Base-by-base conservation (phyloP, 768 basidiomycete genomes). In the Collybia nuda region DNA sequence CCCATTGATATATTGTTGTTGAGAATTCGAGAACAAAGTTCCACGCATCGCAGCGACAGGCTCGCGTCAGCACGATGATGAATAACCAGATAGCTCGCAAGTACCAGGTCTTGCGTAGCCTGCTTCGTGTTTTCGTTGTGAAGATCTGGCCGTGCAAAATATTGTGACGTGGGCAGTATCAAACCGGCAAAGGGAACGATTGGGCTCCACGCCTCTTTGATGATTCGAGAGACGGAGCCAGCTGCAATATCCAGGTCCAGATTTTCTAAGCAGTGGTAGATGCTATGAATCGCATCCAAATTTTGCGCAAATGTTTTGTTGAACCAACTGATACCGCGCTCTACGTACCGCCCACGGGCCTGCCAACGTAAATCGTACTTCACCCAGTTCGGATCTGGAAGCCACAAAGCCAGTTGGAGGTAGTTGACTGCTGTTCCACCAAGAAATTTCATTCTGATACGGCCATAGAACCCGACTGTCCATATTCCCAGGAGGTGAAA, bases 351-450 rank as follows among this genome's bases (percentile, higher is more conserved):
- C 8, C 56, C 60, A 28, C 53, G 54, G 14, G 29, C 54, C 29
- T 57, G 60, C 60, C 58, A 59, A 9, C 54, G 51, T 22, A 57
- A 41, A 49, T 62, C 60, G 42, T 54, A 56, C 29, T 56, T 56
- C 3, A 59, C 54, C 60, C 60, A 62, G 36, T 62, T 62, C 6
- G 52, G 50, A 12, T 58, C 56, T 23, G 57, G 54, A 28, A 52
- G 48, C 60, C 58, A 62, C 12, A 50, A 56, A 11, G 47, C 48
- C 14, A 53, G 40, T 32, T 55, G 57, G 2, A 56, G 35, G 21
- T 57, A 55, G 12, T 28, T 18, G 17, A 41, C 40, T 21, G 28
- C 40, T 12, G 47, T 48, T 5, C 47, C 38, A 15, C 28, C 35
- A 21, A 47, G 32, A 18, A 41, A 2, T 6, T 15, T 23, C 23